A percentile compares a stretch with the other conserved stretches of the same genome.
Evolutionary conservation across 768 basidiomycete species (phyloP).

Genomic region (Psilocybe azurescens): DNA sequence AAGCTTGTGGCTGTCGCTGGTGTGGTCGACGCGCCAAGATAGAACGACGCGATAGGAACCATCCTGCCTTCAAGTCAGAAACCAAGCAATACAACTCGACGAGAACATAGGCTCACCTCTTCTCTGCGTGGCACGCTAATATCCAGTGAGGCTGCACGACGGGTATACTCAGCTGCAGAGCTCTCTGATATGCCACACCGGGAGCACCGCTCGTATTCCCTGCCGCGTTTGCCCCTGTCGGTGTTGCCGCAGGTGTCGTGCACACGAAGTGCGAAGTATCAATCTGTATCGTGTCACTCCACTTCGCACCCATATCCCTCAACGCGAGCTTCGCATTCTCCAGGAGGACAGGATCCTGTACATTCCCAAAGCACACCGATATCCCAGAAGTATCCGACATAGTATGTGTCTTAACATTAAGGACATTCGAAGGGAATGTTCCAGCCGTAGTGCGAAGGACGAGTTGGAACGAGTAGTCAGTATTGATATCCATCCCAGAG

Average conservation of each 20-base stretch:
- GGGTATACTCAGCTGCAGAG: slow-evolving; percentile 91
- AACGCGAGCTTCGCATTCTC: slow-evolving; percentile 85
- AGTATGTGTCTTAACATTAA: slow-evolving; percentile 88
- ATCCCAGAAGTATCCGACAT: slow-evolving; percentile 96
- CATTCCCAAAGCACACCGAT: slow-evolving; percentile 91
- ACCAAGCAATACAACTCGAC: background rate
- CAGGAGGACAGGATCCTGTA: slow-evolving; percentile 75
- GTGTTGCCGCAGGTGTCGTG: slow-evolving; percentile 81
- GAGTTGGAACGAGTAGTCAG: slow-evolving; percentile 94
- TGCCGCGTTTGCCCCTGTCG: slow-evolving; percentile 57
- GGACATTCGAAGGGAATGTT: slow-evolving; percentile 82
- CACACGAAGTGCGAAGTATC: slow-evolving; percentile 99
- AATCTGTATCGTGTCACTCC: slow-evolving; percentile 93
- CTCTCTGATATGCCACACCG: slow-evolving; percentile 93
- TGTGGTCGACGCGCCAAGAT: slow-evolving; percentile 69
- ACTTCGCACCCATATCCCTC: slow-evolving; percentile 85
- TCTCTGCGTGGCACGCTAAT: slow-evolving; percentile 84
- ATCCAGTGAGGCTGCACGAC: slow-evolving; percentile 97
- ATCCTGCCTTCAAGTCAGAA: slow-evolving; percentile 52
- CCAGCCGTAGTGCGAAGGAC: slow-evolving; percentile 93
- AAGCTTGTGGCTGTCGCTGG: slow-evolving; percentile 43
- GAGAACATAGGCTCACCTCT: slow-evolving; percentile 58
- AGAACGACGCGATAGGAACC: slow-evolving; percentile 84
- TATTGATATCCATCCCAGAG: slow-evolving; percentile 79
- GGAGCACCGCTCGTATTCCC: slow-evolving; percentile 63